Conservation (phyloP, 495 filamentous ascomycete species). For the Podospora anserina region DNA sequence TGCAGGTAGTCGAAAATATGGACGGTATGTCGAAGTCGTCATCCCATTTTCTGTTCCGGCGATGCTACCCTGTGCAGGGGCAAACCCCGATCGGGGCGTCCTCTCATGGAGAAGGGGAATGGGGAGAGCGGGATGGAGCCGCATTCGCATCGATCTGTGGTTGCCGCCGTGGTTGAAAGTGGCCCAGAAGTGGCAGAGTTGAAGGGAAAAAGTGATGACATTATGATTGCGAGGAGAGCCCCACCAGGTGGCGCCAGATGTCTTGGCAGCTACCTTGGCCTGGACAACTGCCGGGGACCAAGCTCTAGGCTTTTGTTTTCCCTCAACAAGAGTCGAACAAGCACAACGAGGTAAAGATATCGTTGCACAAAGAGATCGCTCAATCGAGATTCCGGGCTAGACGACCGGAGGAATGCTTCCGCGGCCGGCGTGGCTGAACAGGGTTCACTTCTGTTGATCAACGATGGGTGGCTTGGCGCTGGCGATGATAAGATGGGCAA, state of each 20-base stretch:
- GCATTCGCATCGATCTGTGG: background rate
- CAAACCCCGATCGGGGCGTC: background rate
- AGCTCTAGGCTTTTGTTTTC: background rate
- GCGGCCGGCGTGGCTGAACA: background rate
- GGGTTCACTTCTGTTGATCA: background rate
- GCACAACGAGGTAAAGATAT: background rate
- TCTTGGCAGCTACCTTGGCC: background rate
- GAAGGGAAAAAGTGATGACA: background rate
- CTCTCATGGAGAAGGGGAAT: background rate
- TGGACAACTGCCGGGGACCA: background rate
- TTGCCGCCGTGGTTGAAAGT: slow-evolving; percentile 1
- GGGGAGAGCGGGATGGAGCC: background rate
- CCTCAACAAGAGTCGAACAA: background rate
- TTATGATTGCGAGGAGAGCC: background rate
- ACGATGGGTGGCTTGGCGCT: background rate
- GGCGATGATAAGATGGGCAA: background rate
- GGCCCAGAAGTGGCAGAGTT: background rate
- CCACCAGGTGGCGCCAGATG: background rate
- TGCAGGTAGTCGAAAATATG: background rate
- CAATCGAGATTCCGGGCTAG: background rate
- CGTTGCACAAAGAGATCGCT: background rate
- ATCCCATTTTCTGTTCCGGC: background rate
- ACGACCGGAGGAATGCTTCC: background rate
- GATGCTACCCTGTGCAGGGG: background rate
- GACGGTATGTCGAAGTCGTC: background rate